Percentiles rank a stretch among this genome's conserved stretches.
phyloP scores from a whole-genome alignment of 495 filamentous ascomycete species.

The Neurospora intermedia region DNA sequence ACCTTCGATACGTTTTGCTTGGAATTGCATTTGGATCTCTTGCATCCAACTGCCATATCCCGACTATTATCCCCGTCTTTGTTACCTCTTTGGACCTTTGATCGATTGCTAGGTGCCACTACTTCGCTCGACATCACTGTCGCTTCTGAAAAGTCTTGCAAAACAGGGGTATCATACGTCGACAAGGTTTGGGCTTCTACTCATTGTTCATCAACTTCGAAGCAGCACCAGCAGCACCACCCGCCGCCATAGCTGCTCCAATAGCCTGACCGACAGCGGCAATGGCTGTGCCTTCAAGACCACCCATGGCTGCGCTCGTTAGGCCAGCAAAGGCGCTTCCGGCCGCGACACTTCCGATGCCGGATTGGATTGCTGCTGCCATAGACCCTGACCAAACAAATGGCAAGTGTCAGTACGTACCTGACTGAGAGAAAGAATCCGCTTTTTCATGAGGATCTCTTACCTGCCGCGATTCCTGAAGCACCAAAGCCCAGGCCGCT shows the following conservation, averaged over 20 bases:
- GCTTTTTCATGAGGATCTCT: background rate
- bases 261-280: background rate
- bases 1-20: background rate
- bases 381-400: background rate
- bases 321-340: background rate
- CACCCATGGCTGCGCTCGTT: background rate
- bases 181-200: background rate
- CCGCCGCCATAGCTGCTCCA: background rate
- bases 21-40: background rate
- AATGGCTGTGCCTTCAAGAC: background rate
- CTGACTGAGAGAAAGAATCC: background rate
- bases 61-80: background rate
- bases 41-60: background rate
- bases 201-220: background rate
- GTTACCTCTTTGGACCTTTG: background rate
- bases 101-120: background rate
- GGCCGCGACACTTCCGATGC: background rate
- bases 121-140: background rate
- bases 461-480: background rate
- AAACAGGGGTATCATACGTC: background rate
- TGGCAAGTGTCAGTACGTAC: background rate
- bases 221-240: background rate
- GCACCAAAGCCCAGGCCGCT: background rate
- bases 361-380: background rate
- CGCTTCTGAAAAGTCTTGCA: background rate